Base-by-base conservation (phyloP, 1,139 yeast genomes). In the Ogataea hybrid region DNA sequence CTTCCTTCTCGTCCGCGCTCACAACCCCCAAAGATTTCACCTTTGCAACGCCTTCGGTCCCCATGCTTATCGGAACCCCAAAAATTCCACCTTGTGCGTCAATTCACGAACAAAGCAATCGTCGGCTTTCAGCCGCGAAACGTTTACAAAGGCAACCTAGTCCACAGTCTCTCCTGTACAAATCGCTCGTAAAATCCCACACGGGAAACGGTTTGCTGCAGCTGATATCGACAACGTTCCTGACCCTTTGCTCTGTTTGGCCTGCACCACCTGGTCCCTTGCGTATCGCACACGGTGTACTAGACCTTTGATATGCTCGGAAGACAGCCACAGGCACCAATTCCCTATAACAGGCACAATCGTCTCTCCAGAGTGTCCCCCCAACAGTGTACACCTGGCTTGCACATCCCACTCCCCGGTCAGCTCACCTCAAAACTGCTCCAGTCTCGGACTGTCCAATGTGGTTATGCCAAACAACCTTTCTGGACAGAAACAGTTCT, bases 221-320 rank as follows among this genome's bases (percentile, higher is more conserved):
- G 87, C 92, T 40, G 97, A 97, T 97, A 90, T 90, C 43, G 96
- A 86, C 54, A 90, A 74, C 39, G 97, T 90, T 51, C 96, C 96
- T 37, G 96, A 86, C 46, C 97, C 97, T 51, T 83, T 80, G 61
- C 97, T 97, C 63, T 87, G 84, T 74, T 90, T 90, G 57, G 97
- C 97, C 70, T 84, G 75, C 58, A 90, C 97, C 56, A 90, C 95
- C 71, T 90, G 97, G 64, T 90, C 97, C 69, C 97, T 97, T 63
- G 97, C 97, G 63, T 83, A 88, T 71, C 88, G 96, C 62, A 89
- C 88, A 69, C 96, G 81, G 74, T 85, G 77, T 59, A 87, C 75
- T 56, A 89, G 76, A 45, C 79, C 75, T 61, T 80, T 84, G 61
- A 81, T 73, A 57, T 75, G 70, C 51, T 79, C 83, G 41, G 68